Conservation (phyloP, 2,329 filamentous ascomycete species). For the Ophiocordyceps camponoti-rufipedis region DNA sequence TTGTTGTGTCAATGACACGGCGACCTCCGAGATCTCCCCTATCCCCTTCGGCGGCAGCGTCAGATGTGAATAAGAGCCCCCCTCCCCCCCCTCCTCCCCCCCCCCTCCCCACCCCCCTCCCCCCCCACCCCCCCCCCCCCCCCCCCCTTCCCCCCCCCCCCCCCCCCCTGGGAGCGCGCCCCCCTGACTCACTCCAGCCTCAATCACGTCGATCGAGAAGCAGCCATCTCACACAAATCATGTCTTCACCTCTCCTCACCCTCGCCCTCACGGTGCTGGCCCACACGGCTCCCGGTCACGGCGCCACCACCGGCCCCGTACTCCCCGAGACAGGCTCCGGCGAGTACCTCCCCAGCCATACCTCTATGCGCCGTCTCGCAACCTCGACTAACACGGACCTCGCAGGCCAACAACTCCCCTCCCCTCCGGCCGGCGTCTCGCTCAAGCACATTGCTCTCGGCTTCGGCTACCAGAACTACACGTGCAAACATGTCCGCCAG, state of each 20-base stretch:
- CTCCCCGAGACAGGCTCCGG: slow-evolving; percentile 21
- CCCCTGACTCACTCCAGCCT: neutral
- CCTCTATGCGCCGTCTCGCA: no score
- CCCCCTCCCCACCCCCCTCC: no score
- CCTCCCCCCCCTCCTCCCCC: no score
- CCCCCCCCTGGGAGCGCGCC: no score
- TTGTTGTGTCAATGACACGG: no score
- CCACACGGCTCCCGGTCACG: neutral
- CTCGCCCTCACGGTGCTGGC: slow-evolving; percentile 6
- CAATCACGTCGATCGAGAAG: neutral
- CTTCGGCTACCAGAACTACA: slow-evolving; percentile 53
- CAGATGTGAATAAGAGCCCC: no score
- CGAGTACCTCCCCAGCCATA: slow-evolving; percentile 8
- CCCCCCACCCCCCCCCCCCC: no score
- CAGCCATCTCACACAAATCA: slow-evolving; percentile 6
- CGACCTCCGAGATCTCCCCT: no score
- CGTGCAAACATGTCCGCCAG: slow-evolving; percentile 25
- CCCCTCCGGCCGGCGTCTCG: slow-evolving; percentile 14
- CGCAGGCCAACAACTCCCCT: slow-evolving; percentile 24
- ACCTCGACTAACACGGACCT: slow-evolving; percentile 4
- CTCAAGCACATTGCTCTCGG: slow-evolving; percentile 41
- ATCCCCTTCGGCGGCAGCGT: no score
- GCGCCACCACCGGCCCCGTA: slow-evolving; percentile 3
- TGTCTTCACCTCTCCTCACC: slow-evolving; percentile 15
- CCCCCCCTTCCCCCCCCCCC: no score